Conservation (phyloP, 768 basidiomycete species). For the Pleurotus eryngii region DNA sequence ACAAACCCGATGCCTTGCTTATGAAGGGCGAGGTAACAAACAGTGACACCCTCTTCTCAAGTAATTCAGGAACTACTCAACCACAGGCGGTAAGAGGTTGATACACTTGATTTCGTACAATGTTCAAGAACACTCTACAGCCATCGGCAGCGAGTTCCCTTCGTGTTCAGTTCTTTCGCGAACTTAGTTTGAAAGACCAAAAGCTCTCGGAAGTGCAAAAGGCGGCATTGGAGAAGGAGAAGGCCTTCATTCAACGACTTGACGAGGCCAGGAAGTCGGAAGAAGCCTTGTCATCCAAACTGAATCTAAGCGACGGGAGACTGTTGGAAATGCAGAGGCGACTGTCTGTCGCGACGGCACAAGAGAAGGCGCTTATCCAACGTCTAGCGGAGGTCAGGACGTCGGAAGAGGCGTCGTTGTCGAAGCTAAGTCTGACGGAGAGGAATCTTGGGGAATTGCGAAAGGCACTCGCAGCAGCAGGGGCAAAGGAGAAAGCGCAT, state of each 20-base stretch:
- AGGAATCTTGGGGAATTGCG: slow-evolving; percentile 24
- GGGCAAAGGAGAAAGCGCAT: slow-evolving; percentile 23
- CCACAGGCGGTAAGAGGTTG: too few relatives aligned
- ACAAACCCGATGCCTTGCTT: too few relatives aligned
- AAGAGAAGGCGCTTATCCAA: background rate
- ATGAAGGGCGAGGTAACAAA: too few relatives aligned
- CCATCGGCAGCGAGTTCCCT: too few relatives aligned
- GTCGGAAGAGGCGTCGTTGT: background rate
- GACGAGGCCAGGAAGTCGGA: background rate
- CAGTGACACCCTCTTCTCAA: too few relatives aligned
- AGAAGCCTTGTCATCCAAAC: background rate
- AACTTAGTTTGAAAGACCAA: too few relatives aligned
- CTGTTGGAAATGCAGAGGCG: background rate
- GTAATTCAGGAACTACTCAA: too few relatives aligned
- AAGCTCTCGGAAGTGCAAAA: too few relatives aligned
- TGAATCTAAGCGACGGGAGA: background rate
- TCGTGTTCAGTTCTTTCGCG: too few relatives aligned
- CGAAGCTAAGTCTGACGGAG: slow-evolving; percentile 13
- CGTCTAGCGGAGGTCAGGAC: background rate
- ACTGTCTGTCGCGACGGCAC: background rate
- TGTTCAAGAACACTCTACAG: too few relatives aligned
- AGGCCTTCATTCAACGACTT: background rate
- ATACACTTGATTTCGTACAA: too few relatives aligned
- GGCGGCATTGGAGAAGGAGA: too few relatives aligned
- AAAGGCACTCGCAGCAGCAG: slow-evolving; percentile 18